Conservation (phyloP, 306 rosid genomes). For the Alnus glutinosa region DNA sequence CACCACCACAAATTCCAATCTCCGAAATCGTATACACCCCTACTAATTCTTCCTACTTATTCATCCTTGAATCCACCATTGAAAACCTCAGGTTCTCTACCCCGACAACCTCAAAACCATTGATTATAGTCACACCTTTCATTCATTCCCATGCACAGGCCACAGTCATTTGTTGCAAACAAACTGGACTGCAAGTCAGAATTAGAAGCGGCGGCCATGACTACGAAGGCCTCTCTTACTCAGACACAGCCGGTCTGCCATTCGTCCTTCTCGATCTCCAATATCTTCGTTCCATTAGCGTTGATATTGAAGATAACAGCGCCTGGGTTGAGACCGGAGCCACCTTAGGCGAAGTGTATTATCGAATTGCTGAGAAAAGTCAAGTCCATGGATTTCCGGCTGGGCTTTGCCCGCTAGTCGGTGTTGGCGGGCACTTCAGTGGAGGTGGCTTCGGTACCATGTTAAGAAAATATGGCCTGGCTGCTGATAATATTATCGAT, state of each 20-base stretch:
- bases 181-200: neutral
- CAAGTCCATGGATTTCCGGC: conserved; percentile 63
- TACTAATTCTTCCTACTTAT: neutral
- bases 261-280: conserved; percentile 45
- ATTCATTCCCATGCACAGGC: neutral
- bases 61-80: neutral
- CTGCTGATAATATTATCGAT: conserved; percentile 56
- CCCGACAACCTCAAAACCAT: neutral
- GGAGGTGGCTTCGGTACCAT: conserved; percentile 78
- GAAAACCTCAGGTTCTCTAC: neutral
- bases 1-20: neutral
- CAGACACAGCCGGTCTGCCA: conserved; percentile 21
- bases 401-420: conserved; percentile 57
- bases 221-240: conserved; percentile 54
- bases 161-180: neutral
- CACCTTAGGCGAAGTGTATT: conserved; percentile 62
- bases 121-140: neutral
- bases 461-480: conserved; percentile 70
- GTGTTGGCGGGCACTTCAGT: conserved; percentile 65
- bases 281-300: conserved; percentile 32
- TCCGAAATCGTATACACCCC: neutral
- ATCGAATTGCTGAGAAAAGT: conserved; percentile 51
- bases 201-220: conserved; percentile 52
- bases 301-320: conserved; percentile 29
- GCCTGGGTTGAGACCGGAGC: conserved; percentile 79